Conservation (phyloP, 306 rosid genomes). For the Casuarina glauca region DNA sequence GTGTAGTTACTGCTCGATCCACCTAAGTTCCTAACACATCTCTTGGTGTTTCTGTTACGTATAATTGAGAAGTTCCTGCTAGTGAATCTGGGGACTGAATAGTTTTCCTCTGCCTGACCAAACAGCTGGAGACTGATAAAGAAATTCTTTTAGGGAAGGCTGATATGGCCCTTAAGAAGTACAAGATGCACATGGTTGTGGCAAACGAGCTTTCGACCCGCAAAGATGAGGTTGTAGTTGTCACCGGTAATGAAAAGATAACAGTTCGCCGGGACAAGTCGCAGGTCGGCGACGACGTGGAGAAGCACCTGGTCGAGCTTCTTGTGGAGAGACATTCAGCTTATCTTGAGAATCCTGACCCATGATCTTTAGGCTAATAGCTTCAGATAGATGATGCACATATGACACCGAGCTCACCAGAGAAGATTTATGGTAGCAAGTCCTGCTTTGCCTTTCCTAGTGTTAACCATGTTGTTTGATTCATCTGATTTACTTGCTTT, state of each 20-base stretch:
- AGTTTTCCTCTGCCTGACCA: conserved; percentile 13
- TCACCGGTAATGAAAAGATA: conserved; percentile 52
- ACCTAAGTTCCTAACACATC: too few species aligned
- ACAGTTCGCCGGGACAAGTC: conserved; percentile 50
- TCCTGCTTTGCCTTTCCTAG: not conserved
- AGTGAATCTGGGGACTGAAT: not conserved
- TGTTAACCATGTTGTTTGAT: not conserved
- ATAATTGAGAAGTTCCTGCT: not conserved
- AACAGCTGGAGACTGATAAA: conserved; percentile 87
- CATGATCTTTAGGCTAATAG: conserved; percentile 18
- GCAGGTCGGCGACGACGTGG: conserved; percentile 57
- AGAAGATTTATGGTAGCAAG: not conserved
- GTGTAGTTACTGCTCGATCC: too few species aligned
- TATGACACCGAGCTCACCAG: not conserved
- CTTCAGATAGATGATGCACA: not conserved
- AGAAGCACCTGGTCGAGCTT: conserved; percentile 66
- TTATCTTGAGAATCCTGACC: conserved; percentile 40
- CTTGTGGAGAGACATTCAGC: conserved; percentile 61
- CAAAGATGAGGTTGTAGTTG: conserved; percentile 81
- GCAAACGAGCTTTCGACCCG: conserved; percentile 89
- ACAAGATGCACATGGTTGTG: conserved; percentile 85
- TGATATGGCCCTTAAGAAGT: conserved; percentile 62
- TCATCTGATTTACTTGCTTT: not conserved
- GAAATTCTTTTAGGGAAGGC: conserved; percentile 89
- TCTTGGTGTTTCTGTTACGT: not conserved